Evolutionary conservation across 441 rosid species (phyloP), one percentile per base, ranked within the genome.

Genomic region (Geranium incanum): DNA sequence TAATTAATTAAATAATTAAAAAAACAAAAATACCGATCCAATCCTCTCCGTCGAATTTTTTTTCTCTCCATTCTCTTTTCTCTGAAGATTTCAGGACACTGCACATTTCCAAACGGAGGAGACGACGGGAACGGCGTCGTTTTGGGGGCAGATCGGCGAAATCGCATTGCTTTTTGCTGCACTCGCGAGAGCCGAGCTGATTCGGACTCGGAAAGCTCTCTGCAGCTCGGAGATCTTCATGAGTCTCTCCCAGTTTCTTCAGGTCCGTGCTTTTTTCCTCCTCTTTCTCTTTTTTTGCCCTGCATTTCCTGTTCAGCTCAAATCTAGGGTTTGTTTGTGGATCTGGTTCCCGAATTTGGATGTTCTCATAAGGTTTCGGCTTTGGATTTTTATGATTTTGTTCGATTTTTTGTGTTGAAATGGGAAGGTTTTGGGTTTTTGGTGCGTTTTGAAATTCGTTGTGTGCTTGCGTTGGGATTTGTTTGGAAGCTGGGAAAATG

Each of bases 401-500:
- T 48, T 48, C n/a, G 57, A 11, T 48, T 15, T 48, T 13, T 48
- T 59, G 64, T 7, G 64, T 16, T 59, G 64, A 59, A 21, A 59
- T 16, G 59, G 6, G 18, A 12, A 52, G 59, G 59, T 65, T 15
- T 65, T 33, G 68, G 70, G 67, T 74, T 71, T 70, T 63, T 38
- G 33, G 9, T 69, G 41, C 3, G 41, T 59, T 45, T 39, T 0
- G 36, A 67, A 57, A 43, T 59, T 16, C 18, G 23, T 9, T 15
- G 6, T 70, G 43, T 59, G 21, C 1, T 15, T 37, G 68, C n/a
- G 60, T 60, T 72, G 2, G 68, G 36, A 11, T 71, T 52, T 66
- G 15, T 71, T 75, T 79, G 70, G 45, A 39, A 18, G 70, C 69
- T 52, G 69, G 71, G 65, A 60, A 68, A 74, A 76, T 8, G 37